A percentile compares a stretch with the other conserved stretches of the same genome.
phyloP scores from a whole-genome alignment of 1,284 basidiomycete species.

The Cystobasidium pallidum region DNA sequence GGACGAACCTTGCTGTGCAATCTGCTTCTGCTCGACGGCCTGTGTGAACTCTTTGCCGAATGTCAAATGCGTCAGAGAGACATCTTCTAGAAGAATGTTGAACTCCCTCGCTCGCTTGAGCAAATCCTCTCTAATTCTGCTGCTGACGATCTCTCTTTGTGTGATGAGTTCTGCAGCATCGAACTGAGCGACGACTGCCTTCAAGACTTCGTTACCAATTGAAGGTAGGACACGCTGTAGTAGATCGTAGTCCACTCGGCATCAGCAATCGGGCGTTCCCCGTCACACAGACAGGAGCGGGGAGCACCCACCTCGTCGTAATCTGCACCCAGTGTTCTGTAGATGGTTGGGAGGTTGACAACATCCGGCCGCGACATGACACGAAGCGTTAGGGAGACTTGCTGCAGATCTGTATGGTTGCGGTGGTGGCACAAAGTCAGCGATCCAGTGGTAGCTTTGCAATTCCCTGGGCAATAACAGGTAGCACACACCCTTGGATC shows the following conservation, averaged over 20 bases:
- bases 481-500: slow-evolving; percentile 68
- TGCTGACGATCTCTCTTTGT: slow-evolving; percentile 72
- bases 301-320: slow-evolving; percentile 73
- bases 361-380: slow-evolving; percentile 93
- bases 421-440: slow-evolving; percentile 7
- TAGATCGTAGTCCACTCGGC: background rate
- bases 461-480: background rate
- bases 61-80: slow-evolving; percentile 81
- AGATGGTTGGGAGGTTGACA: slow-evolving; percentile 85
- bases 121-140: slow-evolving; percentile 90
- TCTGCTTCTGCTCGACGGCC: slow-evolving; percentile 98
- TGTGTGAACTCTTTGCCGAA: slow-evolving; percentile 65
- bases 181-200: slow-evolving; percentile 97
- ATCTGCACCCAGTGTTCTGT: slow-evolving; percentile 90
- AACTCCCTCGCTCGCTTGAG: slow-evolving; percentile 94
- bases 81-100: slow-evolving; percentile 93
- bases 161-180: slow-evolving; percentile 94
- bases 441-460: background rate
- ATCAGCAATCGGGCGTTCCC: background rate
- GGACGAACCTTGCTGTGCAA: slow-evolving; percentile 84
- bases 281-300: background rate
- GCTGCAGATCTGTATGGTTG: slow-evolving; percentile 71
- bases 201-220: slow-evolving; percentile 94
- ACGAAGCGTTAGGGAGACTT: slow-evolving; percentile 94
- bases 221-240: slow-evolving; percentile 56